Evolutionary conservation across 306 rosid species (phyloP), one percentile per base, ranked within the genome.

Genomic region (Prunus davidiana): DNA sequence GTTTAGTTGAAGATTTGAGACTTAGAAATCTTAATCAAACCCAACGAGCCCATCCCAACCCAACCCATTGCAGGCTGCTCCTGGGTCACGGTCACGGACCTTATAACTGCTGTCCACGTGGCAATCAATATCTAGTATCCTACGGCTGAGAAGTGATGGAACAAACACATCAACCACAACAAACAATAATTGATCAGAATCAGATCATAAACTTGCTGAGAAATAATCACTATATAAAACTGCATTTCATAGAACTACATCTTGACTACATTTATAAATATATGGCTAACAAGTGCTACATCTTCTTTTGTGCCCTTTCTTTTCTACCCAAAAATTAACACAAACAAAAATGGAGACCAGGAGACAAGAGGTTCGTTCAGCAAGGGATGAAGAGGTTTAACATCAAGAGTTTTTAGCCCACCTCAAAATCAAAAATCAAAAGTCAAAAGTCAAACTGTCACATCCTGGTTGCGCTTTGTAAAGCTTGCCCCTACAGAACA

Each of bases 211-310:
- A 51, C 18, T 25, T 13, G 65, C 13, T 14, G 19, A 62, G 50
- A 34, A 71, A 16, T 69, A 24, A 66, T 13, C 5, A 47, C 43
- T 47, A 47, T 58, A 70, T 50, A 68, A 61, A 68, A 30, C 43
- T 74, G 64, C 66, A 43, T 71, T 57, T 78, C 73, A 57, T 8
- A 22, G 66, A 73, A 78, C 75, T 82, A 77, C 82, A 82, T 16
- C 38, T 38, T 64, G 66, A 41, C 60, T 78, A 73, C 60, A 66
- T 52, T 47, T 67, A 67, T 16, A 58, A 47, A 69, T 41, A 69
- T n/a, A 58, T 6, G 32, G 58, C 64, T 73, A 69, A 24, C 62
- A 54, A 38, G 69, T 52, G 63, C 18, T 45, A 62, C 78, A 76
- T 63, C 54, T 32, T 67, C 47, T 38, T 38, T 16, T 68, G 41